Percentiles rank a stretch among this genome's conserved stretches.
These are phyloP conservation scores for Mycena venus DNA, from an alignment of 768 basidiomycete species.

Conservation along the genomic window DNA sequence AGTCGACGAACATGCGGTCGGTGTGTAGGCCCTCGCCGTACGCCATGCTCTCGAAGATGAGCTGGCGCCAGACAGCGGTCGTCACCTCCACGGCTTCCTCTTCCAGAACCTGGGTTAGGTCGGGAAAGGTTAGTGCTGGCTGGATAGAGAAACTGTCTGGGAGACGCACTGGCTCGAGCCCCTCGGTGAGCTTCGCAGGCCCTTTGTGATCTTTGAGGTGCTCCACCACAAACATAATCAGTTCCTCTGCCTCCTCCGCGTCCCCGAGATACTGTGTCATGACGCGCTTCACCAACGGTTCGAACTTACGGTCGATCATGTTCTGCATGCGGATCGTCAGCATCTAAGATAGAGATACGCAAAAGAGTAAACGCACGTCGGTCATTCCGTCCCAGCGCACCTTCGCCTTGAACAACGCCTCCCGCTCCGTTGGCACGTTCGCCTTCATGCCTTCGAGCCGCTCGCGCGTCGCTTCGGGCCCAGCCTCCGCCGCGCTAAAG, in stretches of 20 bases:
- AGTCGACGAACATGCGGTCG: slow-evolving; percentile 85
- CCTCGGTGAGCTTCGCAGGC: slow-evolving; percentile 88
- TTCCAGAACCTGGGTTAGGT: slow-evolving; percentile 79
- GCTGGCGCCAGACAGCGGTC: slow-evolving; percentile 89
- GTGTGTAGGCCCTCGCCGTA: slow-evolving; percentile 92
- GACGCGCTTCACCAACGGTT: slow-evolving; percentile 84
- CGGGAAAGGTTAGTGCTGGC: background rate
- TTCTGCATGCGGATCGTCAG: slow-evolving; percentile 60
- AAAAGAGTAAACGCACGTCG: slow-evolving; percentile 69
- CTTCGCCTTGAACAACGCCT: slow-evolving; percentile 84
- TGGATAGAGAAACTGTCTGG: background rate
- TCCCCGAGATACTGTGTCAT: slow-evolving; percentile 93
- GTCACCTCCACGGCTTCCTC: slow-evolving; percentile 89
- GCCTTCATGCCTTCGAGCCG: slow-evolving; percentile 49
- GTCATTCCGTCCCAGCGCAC: slow-evolving; percentile 93
- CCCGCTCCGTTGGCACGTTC: slow-evolving; percentile 83
- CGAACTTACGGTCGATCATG: slow-evolving; percentile 88
- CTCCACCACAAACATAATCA: slow-evolving; percentile 94
- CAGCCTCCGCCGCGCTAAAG: slow-evolving; percentile 86
- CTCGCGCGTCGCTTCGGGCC: slow-evolving; percentile 76
- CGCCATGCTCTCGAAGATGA: slow-evolving; percentile 96
- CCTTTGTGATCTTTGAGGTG: slow-evolving; percentile 93
- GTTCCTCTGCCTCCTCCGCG: slow-evolving; percentile 88
- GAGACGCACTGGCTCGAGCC: slow-evolving; percentile 86
- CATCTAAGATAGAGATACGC: background rate